Conservation (phyloP, 352 stramenopile genomes). For the Phytophthora niederhauseri region DNA sequence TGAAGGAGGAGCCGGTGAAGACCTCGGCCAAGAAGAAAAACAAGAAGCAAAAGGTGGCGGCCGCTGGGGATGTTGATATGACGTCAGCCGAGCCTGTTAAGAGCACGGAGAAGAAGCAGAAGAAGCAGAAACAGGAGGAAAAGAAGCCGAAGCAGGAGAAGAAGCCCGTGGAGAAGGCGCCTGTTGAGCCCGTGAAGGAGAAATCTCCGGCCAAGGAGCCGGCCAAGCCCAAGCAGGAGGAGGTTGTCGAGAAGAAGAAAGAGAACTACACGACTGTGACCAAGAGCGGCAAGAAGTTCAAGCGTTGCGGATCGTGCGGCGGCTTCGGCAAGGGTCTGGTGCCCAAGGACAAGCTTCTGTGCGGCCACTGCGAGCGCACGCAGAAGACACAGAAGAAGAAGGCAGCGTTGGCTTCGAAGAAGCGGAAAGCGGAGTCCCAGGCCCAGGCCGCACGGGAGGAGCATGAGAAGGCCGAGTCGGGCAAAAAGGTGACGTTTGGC, state of each 20-base stretch:
- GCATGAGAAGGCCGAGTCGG: constrained; percentile 33
- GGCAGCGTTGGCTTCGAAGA: constrained; percentile 53
- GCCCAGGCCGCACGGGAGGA: constrained; percentile 38
- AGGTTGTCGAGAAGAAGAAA: constrained; percentile 35
- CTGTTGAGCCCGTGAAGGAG: constrained; percentile 21
- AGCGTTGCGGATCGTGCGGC: constrained; percentile 66
- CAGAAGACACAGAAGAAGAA: constrained; percentile 71
- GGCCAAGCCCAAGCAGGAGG: constrained; percentile 30
- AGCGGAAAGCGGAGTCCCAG: constrained; percentile 60
- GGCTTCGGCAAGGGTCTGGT: constrained; percentile 81
- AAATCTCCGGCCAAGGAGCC: constrained; percentile 23
- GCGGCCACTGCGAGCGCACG: constrained; percentile 75
- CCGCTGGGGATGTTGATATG: constrained; percentile 28
- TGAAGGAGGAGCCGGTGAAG: constrained; percentile 15
- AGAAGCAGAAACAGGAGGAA: constrained; percentile 18
- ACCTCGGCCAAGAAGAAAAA: constrained; percentile 39
- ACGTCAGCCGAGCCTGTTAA: constrained; percentile 28
- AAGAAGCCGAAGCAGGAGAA: constrained; percentile 18
- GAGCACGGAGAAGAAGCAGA: constrained; percentile 30
- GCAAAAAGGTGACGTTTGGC: constrained; percentile 88
- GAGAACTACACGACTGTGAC: constrained; percentile 42
- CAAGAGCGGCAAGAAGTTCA: constrained; percentile 78
- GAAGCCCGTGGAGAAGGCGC: constrained; percentile 31
- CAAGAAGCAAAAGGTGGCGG: constrained; percentile 43
- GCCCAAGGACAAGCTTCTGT: constrained; percentile 62